Base-by-base conservation (phyloP, 2,329 filamentous ascomycete species). In the Clonostachys byssicola region DNA sequence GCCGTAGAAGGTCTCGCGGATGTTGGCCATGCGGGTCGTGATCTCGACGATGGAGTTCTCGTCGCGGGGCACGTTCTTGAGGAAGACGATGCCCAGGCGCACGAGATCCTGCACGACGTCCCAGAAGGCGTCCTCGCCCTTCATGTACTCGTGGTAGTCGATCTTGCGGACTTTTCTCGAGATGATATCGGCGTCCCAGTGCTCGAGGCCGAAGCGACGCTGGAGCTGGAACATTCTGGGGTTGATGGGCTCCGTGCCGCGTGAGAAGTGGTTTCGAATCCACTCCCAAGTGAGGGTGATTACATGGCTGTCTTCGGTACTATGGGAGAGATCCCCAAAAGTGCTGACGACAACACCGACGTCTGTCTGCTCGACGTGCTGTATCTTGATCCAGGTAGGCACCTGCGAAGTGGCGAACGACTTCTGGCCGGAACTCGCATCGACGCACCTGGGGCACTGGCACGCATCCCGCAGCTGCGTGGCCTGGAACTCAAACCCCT, bases 1-100 rank as follows among this genome's bases (percentile, higher is more conserved):
- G 40, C 94, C 94, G 65, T 97, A 97, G 61, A 97, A 94, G 8
- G 92, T 94, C 56, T 90, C 84, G 59, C 90, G 87, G 23, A 96
- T 70, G 34, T 80, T 80, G 2, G 91, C 92, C 49, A 97, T 88
- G 45, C 84, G 80, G 5, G 75, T 73, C 3, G 84, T 87, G 49
- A 97, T 82, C 18, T 74, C 68, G 38, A 80, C 75, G 5, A 96
- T 86, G 5, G 83, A 77, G 2, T 75, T 66, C 51, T 86, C 80
- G 14, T 79, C 77, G 10, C 83, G 72, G 0, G 92, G 92, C 6
- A 96, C 85, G 50, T 81, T 78, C 43, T 78, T 81, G 30, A 97
- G 65, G 63, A 95, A 89, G 14, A 96, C 69, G 1, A 97, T 70
- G 1, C 94, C 94, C 44, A 85, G 77, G 34, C 69, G 69, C 35